Evolutionary conservation across 129 eudicot species (phyloP).

Genomic region (Cynara cardunculus): DNA sequence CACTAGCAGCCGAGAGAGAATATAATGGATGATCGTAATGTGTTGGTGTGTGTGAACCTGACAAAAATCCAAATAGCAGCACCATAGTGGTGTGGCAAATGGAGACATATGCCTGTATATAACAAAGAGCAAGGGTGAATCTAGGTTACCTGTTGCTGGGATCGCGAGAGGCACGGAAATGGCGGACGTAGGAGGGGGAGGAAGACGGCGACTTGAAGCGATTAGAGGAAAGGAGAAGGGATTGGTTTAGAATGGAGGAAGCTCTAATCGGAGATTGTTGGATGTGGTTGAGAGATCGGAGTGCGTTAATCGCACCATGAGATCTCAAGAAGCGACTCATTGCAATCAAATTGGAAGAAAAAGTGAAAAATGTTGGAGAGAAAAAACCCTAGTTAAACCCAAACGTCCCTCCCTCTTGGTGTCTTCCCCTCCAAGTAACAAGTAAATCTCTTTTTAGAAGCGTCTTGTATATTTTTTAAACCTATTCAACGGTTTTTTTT

Average conservation of each 20-base stretch:
- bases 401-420: neutral
- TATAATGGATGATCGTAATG: neutral
- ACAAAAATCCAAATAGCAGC: neutral
- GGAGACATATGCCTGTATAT: neutral
- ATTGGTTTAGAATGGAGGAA: conserved; percentile 26
- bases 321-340: conserved; percentile 29
- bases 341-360: neutral
- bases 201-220: conserved; percentile 12
- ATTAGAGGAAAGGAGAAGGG: conserved; percentile 14
- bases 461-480: neutral
- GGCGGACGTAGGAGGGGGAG: conserved; percentile 37
- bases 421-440: conserved; percentile 1
- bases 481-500: neutral
- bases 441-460: neutral
- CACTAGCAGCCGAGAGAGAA: neutral
- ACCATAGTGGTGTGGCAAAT: neutral
- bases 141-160: conserved; percentile 34
- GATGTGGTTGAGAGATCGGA: conserved; percentile 10
- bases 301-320: conserved; percentile 15
- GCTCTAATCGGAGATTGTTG: conserved; percentile 16
- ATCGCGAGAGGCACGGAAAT: conserved; percentile 48
- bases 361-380: neutral
- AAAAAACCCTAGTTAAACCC: conserved; percentile 33
- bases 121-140: neutral
- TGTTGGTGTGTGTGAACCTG: neutral